These are phyloP conservation scores for Ceratocystis diversiconidia DNA, from an alignment of 2,329 filamentous ascomycete species.

Conservation along the genomic window DNA sequence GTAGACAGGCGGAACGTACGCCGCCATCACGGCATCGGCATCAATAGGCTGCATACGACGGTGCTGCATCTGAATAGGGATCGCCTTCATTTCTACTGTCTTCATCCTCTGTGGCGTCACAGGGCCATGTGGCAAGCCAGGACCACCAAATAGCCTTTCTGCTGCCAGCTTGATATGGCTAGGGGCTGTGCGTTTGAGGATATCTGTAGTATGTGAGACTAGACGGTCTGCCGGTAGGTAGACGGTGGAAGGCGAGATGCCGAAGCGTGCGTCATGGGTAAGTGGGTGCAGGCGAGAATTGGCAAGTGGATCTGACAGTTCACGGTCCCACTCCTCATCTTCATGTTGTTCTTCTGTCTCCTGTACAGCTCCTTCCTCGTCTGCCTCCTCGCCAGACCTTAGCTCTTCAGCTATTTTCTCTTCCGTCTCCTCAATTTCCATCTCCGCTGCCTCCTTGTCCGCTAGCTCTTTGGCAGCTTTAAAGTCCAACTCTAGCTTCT, in stretches of 20 bases:
- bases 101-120: constrained; percentile 48
- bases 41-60: constrained; percentile 60
- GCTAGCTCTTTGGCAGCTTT: constrained; percentile 29
- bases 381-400: constrained; percentile 21
- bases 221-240: constrained; percentile 58
- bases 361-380: constrained; percentile 27
- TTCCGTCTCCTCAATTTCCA: constrained; percentile 24
- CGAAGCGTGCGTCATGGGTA: constrained; percentile 59
- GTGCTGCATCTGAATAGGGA: constrained; percentile 50
- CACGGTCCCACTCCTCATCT: constrained; percentile 27
- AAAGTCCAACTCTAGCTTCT: constrained; percentile 44
- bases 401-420: constrained; percentile 11
- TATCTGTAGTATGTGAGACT: constrained; percentile 50
- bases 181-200: constrained; percentile 54
- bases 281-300: constrained; percentile 52
- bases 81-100: constrained; percentile 46
- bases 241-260: constrained; percentile 58
- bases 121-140: constrained; percentile 60
- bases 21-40: constrained; percentile 56
- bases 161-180: constrained; percentile 64
- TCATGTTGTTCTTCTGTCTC: constrained; percentile 24
- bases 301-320: constrained; percentile 20
- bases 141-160: constrained; percentile 61
- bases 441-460: constrained; percentile 25
- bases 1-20: constrained; percentile 57